Conservation (phyloP, 805 yeast genomes). For the Blastobotrys robertii region DNA sequence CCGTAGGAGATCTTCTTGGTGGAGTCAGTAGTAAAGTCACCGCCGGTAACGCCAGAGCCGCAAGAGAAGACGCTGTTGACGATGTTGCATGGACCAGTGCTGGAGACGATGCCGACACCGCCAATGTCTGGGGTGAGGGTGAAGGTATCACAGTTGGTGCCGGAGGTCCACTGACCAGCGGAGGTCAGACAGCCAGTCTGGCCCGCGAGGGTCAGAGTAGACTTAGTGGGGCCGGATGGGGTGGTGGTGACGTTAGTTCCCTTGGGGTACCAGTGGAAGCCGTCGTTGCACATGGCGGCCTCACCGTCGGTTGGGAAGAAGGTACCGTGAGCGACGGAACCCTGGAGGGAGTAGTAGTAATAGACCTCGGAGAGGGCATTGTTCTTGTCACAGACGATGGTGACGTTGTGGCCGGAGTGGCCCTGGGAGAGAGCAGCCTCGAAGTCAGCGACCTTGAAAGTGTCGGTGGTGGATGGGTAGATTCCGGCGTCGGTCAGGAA, state of each 20-base stretch:
- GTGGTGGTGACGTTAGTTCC: constrained; percentile 25
- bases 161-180: constrained; percentile 64
- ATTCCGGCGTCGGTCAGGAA: constrained; percentile 61
- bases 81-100: constrained; percentile 62
- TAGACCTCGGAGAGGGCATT: constrained; percentile 54
- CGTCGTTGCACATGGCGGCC: constrained; percentile 53
- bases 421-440: constrained; percentile 27
- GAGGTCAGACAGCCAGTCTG: constrained; percentile 72
- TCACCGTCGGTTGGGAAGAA: constrained; percentile 53
- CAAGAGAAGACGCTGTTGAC: constrained; percentile 28
- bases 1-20: constrained; percentile 47
- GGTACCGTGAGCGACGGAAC: constrained; percentile 57
- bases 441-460: constrained; percentile 42
- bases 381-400: constrained; percentile 44
- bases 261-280: constrained; percentile 70
- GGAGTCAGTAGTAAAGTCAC: constrained; percentile 50
- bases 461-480: constrained; percentile 46
- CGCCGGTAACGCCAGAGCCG: constrained; percentile 29
- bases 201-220: constrained; percentile 40
- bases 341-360: constrained; percentile 72
- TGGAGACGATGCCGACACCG: constrained; percentile 58
- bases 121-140: constrained; percentile 53
- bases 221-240: constrained; percentile 31
- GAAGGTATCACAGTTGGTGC: constrained; percentile 81
- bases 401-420: constrained; percentile 38